Evolutionary conservation across 495 filamentous ascomycete species (phyloP), one percentile per base, ranked within the genome.

Genomic region (Xylaria curta): DNA sequence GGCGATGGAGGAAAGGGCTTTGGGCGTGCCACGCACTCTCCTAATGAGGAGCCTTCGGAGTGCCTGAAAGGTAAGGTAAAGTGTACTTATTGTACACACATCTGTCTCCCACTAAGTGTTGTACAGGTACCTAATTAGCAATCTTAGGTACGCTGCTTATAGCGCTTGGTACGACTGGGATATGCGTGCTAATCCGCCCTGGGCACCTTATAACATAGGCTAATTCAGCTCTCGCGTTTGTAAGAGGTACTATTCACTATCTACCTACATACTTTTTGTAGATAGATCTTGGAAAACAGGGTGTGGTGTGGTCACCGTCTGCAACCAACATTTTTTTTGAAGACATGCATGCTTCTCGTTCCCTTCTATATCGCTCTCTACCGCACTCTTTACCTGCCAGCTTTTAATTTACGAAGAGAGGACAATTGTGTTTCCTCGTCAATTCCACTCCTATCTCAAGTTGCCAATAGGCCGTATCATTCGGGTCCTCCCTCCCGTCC

Each of bases 311-410:
- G 13, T 21, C 0, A 6, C 38, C 12, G 38, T 42, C 38, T 42
- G 38, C 61, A 19, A 44, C 38, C 46, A 17, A 42, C 24, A 46
- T 33, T 49, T 33, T 49, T 33, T 42, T 65, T 17, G 62, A 46
- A 19, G 15, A 46, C 15, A 49, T 21, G 26, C 10, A 51, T 2
- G 19, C 28, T 53, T 46, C 28, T 66, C 63, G 47, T 54, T 53
- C 63, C 28, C 42, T 65, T 53, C 46, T 53, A 17, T 36, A 51
- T 51, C 46, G 63, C 46, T 66, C 47, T 33, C 63, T 53, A 54
- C 31, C 24, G 28, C 38, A 53, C 62, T 26, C 42, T 65, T 31
- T 36, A 46, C 31, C 62, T 9, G 33, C 10, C 58, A 8, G 7
- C 42, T n/a, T 47, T 19, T 65, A 65, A 65, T 49, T 47, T 42